Conservation (phyloP, 116 monocot species). For the Dioscorea cayenensis region DNA sequence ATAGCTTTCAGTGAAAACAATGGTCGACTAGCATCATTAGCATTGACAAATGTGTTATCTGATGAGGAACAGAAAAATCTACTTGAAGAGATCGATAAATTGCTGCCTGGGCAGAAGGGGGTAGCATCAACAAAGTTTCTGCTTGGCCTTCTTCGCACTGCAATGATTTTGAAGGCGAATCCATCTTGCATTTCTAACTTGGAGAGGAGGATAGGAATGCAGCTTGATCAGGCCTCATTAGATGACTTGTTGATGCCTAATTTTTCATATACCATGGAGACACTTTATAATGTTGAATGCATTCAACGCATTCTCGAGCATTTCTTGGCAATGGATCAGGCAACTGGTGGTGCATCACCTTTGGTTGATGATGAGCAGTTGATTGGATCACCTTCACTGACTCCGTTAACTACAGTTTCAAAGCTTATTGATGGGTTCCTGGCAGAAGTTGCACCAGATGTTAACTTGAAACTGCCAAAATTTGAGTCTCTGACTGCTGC, state of each 20-base stretch:
- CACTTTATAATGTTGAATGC: conserved; percentile 71
- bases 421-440: conserved; percentile 75
- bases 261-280: conserved; percentile 58
- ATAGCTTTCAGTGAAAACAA: conserved; percentile 4
- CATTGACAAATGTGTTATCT: conserved; percentile 15
- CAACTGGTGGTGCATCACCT: conserved; percentile 35
- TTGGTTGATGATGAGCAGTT: conserved; percentile 37
- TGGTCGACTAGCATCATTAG: neutral
- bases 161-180: conserved; percentile 52
- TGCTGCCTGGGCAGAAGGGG: conserved; percentile 62
- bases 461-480: conserved; percentile 62
- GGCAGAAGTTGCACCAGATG: conserved; percentile 72
- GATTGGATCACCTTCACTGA: conserved; percentile 48
- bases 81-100: conserved; percentile 49
- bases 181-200: conserved; percentile 56
- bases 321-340: conserved; percentile 65
- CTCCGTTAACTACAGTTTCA: conserved; percentile 48
- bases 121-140: conserved; percentile 45
- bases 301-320: conserved; percentile 59
- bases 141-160: conserved; percentile 68
- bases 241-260: conserved; percentile 70
- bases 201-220: conserved; percentile 72
- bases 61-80: conserved; percentile 61
- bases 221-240: conserved; percentile 60
- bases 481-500: conserved; percentile 55